Evolutionary conservation across 352 stramenopile genomes (phyloP).

Genomic region (Phytopythium delawarense): DNA sequence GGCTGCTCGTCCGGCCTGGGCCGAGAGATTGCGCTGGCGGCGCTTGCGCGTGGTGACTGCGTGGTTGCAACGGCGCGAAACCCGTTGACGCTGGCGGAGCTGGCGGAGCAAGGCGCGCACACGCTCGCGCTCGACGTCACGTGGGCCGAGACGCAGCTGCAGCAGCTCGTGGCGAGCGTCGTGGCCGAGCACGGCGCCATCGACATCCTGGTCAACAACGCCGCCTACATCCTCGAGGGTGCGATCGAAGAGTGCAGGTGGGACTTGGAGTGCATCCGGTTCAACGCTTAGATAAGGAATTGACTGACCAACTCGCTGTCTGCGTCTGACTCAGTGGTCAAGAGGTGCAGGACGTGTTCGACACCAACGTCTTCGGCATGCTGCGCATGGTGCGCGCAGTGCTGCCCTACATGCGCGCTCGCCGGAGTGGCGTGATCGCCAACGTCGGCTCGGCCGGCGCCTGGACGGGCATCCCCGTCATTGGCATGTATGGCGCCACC

Average conservation of each 20-base stretch:
- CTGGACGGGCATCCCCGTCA: conserved; percentile 19
- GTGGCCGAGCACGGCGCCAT: conserved; percentile 20
- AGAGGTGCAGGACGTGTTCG: conserved; percentile 32
- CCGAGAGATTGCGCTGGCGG: conserved; percentile 21
- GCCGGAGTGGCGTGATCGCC: conserved; percentile 29
- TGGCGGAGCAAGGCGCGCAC: conserved; percentile 21
- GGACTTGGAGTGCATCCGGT: background rate
- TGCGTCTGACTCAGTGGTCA: conserved; percentile 8
- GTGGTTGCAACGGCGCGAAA: conserved; percentile 38
- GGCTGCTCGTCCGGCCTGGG: conserved; percentile 17
- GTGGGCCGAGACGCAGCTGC: conserved; percentile 19
- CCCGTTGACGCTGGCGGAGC: conserved; percentile 15
- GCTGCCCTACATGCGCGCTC: conserved; percentile 34
- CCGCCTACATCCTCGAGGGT: conserved; percentile 31
- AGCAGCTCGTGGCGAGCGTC: conserved; percentile 15
- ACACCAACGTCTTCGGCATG: conserved; percentile 47
- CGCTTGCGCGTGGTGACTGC: conserved; percentile 23
- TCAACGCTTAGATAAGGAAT: background rate
- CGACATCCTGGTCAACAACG: conserved; percentile 43
- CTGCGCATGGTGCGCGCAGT: conserved; percentile 25
- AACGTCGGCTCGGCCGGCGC: conserved; percentile 38
- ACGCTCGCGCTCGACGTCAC: conserved; percentile 38
- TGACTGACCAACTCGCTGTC: background rate
- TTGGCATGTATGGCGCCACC: conserved; percentile 33
- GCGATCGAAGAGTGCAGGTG: conserved; percentile 32